Evolutionary conservation across 768 basidiomycete species (phyloP), one percentile per base, ranked within the genome.

Genomic region (Polyporus arcularius): DNA sequence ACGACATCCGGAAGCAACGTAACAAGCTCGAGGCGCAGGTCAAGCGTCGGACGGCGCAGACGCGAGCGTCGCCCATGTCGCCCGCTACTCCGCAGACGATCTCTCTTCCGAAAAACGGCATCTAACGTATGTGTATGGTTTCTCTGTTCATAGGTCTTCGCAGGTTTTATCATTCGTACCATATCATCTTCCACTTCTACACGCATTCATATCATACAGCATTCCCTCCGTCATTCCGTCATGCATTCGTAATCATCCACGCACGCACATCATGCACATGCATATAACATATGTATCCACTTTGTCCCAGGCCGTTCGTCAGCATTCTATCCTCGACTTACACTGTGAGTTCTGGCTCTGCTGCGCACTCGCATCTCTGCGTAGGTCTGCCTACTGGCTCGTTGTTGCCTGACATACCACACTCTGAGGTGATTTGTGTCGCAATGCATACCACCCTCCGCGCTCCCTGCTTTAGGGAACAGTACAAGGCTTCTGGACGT

Each of bases 1-100:
- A 92, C 58, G 90, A 92, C 59, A 63, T 93, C 15, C 82, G 85
- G 30, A 92, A 91, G 68, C 88, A 88, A 65, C 83, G 90, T 3
- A 68, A 80, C 35, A 92, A 92, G 69, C 83, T 92, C 78, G 87
- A 89, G 65, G 84, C 83, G n/a, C 85, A 87, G 61, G 78, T 85
- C 35, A 90, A 88, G 67, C 79, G 84, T 42, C 85, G 87, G 59
- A 76, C 77, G 5, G 53, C 53, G 16, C 80, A 79, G 43, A 68
- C 69, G 3, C 77, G 80, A 18, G 63, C 70, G 2, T 63, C 62
- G 11, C 62, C 62, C 16, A 55, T 55, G 4, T 55, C 53, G 26
- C 56, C 57, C 7, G 48, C 57, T 5, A 56, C 57, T 1, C 50
- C 62, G 16, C 52, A 53, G 16, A 59, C 57, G 4, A 63, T 63